These are phyloP conservation scores for Ophiocordyceps sinensis DNA, from an alignment of 2,329 filamentous ascomycete genomes.

Conservation along the genomic window DNA sequence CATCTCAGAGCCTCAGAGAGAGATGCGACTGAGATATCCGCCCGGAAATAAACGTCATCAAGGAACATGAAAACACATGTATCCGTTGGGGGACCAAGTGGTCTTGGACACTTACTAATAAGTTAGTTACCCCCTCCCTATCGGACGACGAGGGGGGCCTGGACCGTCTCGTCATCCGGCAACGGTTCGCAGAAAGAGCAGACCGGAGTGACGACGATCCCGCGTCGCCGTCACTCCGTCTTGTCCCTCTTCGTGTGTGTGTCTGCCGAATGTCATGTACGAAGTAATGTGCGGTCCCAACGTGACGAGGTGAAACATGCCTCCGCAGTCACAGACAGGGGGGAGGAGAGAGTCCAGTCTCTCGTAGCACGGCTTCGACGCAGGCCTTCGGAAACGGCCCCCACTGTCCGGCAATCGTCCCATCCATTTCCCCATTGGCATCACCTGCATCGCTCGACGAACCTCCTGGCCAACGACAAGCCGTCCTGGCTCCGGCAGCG, in stretches of 20 bases:
- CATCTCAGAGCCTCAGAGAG: no score
- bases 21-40: no score
- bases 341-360: neutral
- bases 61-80: no score
- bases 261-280: neutral
- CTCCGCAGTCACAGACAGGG: neutral
- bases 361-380: neutral
- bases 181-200: no score
- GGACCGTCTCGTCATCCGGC: no score
- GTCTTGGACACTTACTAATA: no score
- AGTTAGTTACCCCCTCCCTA: no score
- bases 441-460: neutral
- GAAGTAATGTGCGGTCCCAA: neutral
- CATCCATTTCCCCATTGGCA: neutral
- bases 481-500: slow-evolving; percentile 3
- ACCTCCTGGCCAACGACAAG: neutral
- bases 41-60: no score
- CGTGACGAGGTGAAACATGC: neutral
- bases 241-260: neutral
- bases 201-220: no score
- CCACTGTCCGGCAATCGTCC: slow-evolving; percentile 2
- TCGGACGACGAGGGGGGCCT: no score
- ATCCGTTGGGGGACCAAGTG: no score
- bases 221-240: neutral
- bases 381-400: slow-evolving; percentile 1